phyloP scores from a whole-genome alignment of 495 filamentous ascomycete species.

The Oleoguttula mirabilis region DNA sequence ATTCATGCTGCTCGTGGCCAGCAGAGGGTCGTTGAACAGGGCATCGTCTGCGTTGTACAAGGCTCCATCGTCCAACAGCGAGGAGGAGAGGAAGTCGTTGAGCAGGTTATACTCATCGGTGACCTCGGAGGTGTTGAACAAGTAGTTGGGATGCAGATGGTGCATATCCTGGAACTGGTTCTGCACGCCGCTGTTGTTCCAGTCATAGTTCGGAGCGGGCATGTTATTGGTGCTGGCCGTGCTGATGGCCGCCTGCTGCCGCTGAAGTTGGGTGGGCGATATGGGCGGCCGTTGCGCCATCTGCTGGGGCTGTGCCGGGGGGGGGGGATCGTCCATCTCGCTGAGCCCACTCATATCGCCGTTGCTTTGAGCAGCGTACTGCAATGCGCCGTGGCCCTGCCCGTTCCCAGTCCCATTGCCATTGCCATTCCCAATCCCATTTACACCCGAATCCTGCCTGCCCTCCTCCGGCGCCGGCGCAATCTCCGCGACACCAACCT shows the following conservation, averaged over 20 bases:
- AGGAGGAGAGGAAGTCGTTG: slow-evolving; percentile 87
- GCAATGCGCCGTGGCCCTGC: neutral
- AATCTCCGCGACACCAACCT: slow-evolving; percentile 50
- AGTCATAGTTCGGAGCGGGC: slow-evolving; percentile 32
- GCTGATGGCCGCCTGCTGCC: slow-evolving; percentile 10
- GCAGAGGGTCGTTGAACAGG: slow-evolving; percentile 44
- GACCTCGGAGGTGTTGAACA: slow-evolving; percentile 89
- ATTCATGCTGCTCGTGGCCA: slow-evolving; percentile 40
- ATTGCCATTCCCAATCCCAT: slow-evolving; percentile 19
- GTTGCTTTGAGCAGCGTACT: neutral
- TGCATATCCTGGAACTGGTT: slow-evolving; percentile 91
- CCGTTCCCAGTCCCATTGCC: slow-evolving; percentile 17
- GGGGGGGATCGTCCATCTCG: neutral
- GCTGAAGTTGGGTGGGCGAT: slow-evolving; percentile 30
- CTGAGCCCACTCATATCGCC: neutral
- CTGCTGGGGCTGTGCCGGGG: slow-evolving; percentile 1
- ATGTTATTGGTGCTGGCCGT: neutral
- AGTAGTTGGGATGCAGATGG: slow-evolving; percentile 82
- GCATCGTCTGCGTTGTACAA: slow-evolving; percentile 47
- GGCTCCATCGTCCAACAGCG: slow-evolving; percentile 66
- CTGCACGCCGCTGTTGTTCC: slow-evolving; percentile 55
- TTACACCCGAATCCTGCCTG: slow-evolving; percentile 7
- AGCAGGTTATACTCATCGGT: slow-evolving; percentile 91
- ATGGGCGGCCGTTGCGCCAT: slow-evolving; percentile 34
- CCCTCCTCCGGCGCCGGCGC: slow-evolving; percentile 41